Conservation (phyloP, 495 filamentous ascomycete genomes). For the Diplogelasinospora grovesii region DNA sequence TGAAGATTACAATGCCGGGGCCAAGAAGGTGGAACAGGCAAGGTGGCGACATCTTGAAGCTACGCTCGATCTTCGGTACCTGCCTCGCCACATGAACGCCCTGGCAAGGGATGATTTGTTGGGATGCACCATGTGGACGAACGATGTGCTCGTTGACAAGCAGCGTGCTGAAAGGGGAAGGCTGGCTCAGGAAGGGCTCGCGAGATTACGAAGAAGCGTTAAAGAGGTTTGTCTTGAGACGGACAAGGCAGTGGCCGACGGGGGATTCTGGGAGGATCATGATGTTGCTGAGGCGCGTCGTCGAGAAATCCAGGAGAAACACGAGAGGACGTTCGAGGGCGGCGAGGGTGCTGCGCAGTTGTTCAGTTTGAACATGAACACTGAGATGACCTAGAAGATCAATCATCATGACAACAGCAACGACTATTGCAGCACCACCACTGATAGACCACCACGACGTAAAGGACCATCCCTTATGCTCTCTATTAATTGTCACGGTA, state of each 20-base stretch:
- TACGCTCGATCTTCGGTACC: conserved; percentile 21
- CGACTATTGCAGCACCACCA: too few relatives aligned
- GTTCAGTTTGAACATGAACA: too few relatives aligned
- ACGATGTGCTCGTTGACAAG: conserved; percentile 13
- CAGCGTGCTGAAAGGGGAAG: conserved; percentile 6
- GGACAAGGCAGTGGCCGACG: conserved; percentile 2
- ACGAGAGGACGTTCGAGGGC: too few relatives aligned
- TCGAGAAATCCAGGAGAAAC: too few relatives aligned
- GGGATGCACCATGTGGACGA: conserved; percentile 6
- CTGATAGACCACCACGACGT: too few relatives aligned
- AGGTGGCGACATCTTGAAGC: conserved; percentile 18
- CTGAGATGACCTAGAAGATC: too few relatives aligned
- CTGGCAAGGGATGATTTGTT: background rate
- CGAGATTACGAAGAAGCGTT: conserved; percentile 11
- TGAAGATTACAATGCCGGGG: background rate
- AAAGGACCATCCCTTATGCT: too few relatives aligned
- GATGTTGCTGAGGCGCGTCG: conserved; percentile 14
- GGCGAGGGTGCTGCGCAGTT: too few relatives aligned
- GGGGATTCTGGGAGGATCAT: conserved; percentile 21
- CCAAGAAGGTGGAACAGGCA: background rate
- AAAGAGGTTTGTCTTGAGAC: conserved; percentile 8
- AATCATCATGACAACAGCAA: too few relatives aligned
- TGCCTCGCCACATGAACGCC: conserved; percentile 6
- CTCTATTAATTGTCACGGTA: too few relatives aligned
- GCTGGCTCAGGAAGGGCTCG: conserved; percentile 3